A percentile compares a stretch with the other conserved stretches of the same genome.
Evolutionary conservation across 1,284 basidiomycete species (phyloP).

Genomic region (Acaromyces ingoldii): DNA sequence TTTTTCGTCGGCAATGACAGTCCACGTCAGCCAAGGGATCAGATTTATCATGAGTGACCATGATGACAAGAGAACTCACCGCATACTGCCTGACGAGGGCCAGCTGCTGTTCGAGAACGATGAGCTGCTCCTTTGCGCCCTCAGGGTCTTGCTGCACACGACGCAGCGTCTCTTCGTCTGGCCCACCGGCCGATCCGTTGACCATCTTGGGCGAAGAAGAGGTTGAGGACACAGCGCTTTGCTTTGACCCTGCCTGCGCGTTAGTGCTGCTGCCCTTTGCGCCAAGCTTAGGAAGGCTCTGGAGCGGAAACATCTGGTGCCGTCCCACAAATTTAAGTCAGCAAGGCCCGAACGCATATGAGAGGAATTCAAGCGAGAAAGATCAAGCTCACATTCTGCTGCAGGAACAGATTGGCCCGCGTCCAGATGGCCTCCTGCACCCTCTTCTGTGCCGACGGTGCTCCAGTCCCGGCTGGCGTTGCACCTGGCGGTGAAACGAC

Average conservation of each 20-base stretch:
- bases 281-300: slow-evolving; percentile 64
- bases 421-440: slow-evolving; percentile 76
- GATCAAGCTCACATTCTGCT: slow-evolving; percentile 71
- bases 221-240: not conserved
- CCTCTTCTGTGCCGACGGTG: slow-evolving; percentile 63
- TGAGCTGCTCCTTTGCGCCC: slow-evolving; percentile 25
- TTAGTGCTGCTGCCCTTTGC: not conserved
- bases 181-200: not conserved
- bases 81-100: slow-evolving; percentile 32
- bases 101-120: slow-evolving; percentile 42
- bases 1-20: not conserved
- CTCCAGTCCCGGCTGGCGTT: slow-evolving; percentile 5
- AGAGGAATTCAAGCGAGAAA: slow-evolving; percentile 3
- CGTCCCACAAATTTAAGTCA: too few relatives aligned
- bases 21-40: too few relatives aligned
- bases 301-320: slow-evolving; percentile 39
- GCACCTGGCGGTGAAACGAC: slow-evolving; percentile 2
- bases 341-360: too few relatives aligned
- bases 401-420: slow-evolving; percentile 73
- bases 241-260: not conserved
- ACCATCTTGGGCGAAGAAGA: not conserved
- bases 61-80: too few relatives aligned
- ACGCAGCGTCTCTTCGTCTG: not conserved
- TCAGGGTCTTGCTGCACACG: slow-evolving; percentile 7
- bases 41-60: too few relatives aligned